These are phyloP conservation scores for Triticum monococcum DNA, from an alignment of 176 grass and related monocot genomes.

Conservation along the genomic window DNA sequence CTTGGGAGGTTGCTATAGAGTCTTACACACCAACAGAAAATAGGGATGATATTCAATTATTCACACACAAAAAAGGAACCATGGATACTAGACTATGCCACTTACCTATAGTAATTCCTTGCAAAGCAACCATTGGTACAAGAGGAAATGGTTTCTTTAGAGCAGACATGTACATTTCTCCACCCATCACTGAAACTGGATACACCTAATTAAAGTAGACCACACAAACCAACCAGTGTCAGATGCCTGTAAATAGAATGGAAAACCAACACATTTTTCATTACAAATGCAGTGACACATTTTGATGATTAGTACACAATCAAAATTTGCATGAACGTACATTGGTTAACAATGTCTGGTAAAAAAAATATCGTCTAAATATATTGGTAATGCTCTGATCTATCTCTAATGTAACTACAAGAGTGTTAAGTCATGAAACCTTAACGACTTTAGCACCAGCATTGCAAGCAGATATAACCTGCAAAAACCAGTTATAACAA, in stretches of 20 bases:
- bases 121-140: slow-evolving; percentile 84
- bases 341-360: neutral
- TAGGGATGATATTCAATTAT: neutral
- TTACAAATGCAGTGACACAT: no score
- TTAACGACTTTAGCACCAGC: slow-evolving; percentile 71
- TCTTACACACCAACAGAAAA: neutral
- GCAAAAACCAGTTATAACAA: slow-evolving; percentile 20
- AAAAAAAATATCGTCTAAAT: neutral
- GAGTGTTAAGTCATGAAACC: slow-evolving; percentile 37
- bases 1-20: neutral
- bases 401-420: neutral
- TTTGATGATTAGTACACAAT: neutral
- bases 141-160: slow-evolving; percentile 88
- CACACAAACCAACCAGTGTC: neutral
- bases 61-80: no score
- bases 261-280: neutral
- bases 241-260: neutral
- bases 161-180: slow-evolving; percentile 67
- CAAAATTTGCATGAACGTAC: neutral
- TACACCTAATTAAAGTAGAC: slow-evolving; percentile 60
- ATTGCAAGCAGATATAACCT: slow-evolving; percentile 80
- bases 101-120: slow-evolving; percentile 71
- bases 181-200: slow-evolving; percentile 87
- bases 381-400: neutral
- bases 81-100: neutral